Conservation (phyloP, 768 basidiomycete species). For the Cubamyces sp. region DNA sequence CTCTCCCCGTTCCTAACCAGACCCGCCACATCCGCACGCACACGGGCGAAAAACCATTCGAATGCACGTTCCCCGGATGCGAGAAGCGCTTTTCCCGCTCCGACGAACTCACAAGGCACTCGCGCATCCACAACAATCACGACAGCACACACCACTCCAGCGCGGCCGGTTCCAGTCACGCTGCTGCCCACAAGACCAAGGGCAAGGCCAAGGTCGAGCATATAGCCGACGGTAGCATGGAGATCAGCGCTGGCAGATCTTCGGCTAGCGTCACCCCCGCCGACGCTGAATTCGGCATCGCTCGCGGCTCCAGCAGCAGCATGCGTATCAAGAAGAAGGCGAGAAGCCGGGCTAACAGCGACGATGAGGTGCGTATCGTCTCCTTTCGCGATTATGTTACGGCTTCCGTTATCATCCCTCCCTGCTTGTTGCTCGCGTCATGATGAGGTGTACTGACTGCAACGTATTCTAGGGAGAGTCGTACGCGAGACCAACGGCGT, state of each 20-base stretch:
- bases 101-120: conserved; percentile 97
- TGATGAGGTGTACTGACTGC: conserved; percentile 26
- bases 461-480: conserved; percentile 37
- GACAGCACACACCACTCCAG: conserved; percentile 33
- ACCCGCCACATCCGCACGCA: conserved; percentile 98
- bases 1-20: conserved; percentile 43
- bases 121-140: conserved; percentile 85
- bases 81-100: conserved; percentile 98
- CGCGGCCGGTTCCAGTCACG: conserved; percentile 12
- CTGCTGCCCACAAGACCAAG: conserved; percentile 25
- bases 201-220: conserved; percentile 37
- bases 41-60: conserved; percentile 97
- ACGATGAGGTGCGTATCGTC: conserved; percentile 70
- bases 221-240: conserved; percentile 28
- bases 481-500: conserved; percentile 44
- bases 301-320: conserved; percentile 15
- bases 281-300: conserved; percentile 20
- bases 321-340: conserved; percentile 73
- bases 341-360: conserved; percentile 75
- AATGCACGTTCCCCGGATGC: conserved; percentile 90
- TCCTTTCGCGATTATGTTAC: neutral
- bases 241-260: conserved; percentile 23
- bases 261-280: conserved; percentile 16
- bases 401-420: neutral
- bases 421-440: conserved; percentile 14